Evolutionary conservation across 2,329 filamentous ascomycete genomes (phyloP).

Genomic region (Cyphellophora attinorum): DNA sequence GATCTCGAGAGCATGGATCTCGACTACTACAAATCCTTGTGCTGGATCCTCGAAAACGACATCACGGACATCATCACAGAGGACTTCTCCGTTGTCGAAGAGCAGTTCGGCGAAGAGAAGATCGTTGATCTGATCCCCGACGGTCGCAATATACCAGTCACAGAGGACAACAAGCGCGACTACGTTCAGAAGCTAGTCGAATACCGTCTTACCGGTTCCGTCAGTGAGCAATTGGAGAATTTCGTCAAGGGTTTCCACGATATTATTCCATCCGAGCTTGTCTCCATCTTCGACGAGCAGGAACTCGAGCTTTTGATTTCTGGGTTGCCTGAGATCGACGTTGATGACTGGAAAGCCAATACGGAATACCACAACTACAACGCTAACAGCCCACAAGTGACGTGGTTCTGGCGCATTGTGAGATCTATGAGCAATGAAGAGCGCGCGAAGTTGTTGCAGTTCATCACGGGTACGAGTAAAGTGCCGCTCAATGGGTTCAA

Average conservation of each 20-base stretch:
- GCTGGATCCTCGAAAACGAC: constrained; percentile 98
- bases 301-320: constrained; percentile 95
- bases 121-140: constrained; percentile 79
- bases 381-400: constrained; percentile 86
- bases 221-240: constrained; percentile 86
- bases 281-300: constrained; percentile 97
- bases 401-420: constrained; percentile 99
- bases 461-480: constrained; percentile 96
- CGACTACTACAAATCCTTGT: constrained; percentile 96
- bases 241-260: constrained; percentile 96
- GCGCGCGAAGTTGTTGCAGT: constrained; percentile 90
- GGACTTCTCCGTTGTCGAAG: constrained; percentile 87
- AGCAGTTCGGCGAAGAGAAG: constrained; percentile 83
- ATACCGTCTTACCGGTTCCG: constrained; percentile 82
- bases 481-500: constrained; percentile 98
- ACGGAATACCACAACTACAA: constrained; percentile 98
- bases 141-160: constrained; percentile 85
- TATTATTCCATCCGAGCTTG: constrained; percentile 86
- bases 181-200: constrained; percentile 93
- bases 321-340: constrained; percentile 89
- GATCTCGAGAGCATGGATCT: constrained; percentile 98
- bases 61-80: constrained; percentile 97
- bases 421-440: constrained; percentile 98
- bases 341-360: constrained; percentile 98
- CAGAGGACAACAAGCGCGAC: constrained; percentile 96